A percentile compares a stretch with the other conserved stretches of the same genome.
These are phyloP conservation scores for Schoenoplectus triqueter DNA, from an alignment of 202 grass and related monocot genomes.

Conservation along the genomic window DNA sequence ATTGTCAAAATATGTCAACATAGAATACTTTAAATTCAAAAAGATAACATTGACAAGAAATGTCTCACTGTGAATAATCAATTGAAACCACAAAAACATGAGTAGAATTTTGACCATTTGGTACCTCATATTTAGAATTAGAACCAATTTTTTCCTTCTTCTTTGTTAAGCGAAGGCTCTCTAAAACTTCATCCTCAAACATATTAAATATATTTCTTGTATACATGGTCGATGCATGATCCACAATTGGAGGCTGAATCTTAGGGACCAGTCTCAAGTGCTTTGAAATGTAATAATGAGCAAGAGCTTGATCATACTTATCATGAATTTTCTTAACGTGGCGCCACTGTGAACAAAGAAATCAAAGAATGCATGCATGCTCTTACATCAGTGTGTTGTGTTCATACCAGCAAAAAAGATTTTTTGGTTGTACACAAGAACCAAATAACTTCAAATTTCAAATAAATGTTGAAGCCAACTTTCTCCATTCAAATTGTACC, in stretches of 20 bases:
- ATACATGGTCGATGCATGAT: conserved; percentile 40
- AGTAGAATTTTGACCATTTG: background rate
- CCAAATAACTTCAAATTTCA: background rate
- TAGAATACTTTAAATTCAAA: conserved; percentile 45
- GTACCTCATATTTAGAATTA: conserved; percentile 17
- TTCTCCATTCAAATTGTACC: background rate
- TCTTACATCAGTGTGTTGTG: conserved; percentile 12
- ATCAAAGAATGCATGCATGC: conserved; percentile 36
- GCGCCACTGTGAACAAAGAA: conserved; percentile 18
- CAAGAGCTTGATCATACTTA: conserved; percentile 32
- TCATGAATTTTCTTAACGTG: conserved; percentile 41
- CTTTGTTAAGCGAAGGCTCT: conserved; percentile 35
- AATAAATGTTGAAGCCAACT: background rate
- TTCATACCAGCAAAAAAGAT: conserved; percentile 32
- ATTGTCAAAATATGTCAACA: conserved; percentile 47
- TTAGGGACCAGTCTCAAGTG: background rate
- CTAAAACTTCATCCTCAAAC: conserved; percentile 41
- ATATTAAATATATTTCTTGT: conserved; percentile 46
- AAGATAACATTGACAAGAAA: conserved; percentile 40
- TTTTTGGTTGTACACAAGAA: background rate
- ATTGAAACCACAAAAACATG: conserved; percentile 14
- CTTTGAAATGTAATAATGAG: conserved; percentile 3
- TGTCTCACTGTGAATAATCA: background rate
- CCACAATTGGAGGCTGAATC: conserved; percentile 33
- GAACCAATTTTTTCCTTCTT: conserved; percentile 10